phyloP scores from a whole-genome alignment of 2,329 filamentous ascomycete species.

The Aspergillus luchuensis region DNA sequence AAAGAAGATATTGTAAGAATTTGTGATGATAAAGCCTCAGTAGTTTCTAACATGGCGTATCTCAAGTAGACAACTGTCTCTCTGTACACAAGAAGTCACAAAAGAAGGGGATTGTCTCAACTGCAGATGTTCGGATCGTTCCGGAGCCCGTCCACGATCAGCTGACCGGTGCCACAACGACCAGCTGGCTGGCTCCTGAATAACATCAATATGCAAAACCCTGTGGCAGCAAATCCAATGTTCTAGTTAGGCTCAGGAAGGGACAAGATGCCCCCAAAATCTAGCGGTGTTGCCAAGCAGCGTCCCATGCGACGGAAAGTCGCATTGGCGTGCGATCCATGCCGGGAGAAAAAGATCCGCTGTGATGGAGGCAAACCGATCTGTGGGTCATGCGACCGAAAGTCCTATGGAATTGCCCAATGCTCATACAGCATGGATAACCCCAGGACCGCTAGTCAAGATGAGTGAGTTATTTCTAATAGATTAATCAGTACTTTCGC shows the following conservation, averaged over 20 bases:
- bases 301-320: conserved; percentile 28
- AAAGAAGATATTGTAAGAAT: too few species aligned
- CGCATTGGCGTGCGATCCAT: conserved; percentile 47
- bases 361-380: conserved; percentile 51
- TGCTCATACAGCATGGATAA: conserved; percentile 45
- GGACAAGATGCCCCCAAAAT: conserved; percentile 4
- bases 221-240: not conserved
- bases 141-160: too few species aligned
- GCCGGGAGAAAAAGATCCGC: conserved; percentile 45
- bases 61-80: too few species aligned
- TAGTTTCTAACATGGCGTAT: too few species aligned
- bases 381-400: conserved; percentile 46
- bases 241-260: not conserved
- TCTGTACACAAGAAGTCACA: too few species aligned
- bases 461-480: conserved; percentile 31
- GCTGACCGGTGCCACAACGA: too few species aligned
- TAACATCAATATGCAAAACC: too few species aligned
- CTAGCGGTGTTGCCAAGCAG: not conserved
- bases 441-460: conserved; percentile 40
- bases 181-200: too few species aligned
- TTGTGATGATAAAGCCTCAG: too few species aligned
- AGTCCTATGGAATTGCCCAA: conserved; percentile 35
- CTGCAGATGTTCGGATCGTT: too few species aligned
- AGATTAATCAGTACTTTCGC: not conserved
- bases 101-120: too few species aligned